Evolutionary conservation across 169 alveolate genomes (phyloP), one percentile per base, ranked within the genome.

Genomic region (Plasmodium fragile): DNA sequence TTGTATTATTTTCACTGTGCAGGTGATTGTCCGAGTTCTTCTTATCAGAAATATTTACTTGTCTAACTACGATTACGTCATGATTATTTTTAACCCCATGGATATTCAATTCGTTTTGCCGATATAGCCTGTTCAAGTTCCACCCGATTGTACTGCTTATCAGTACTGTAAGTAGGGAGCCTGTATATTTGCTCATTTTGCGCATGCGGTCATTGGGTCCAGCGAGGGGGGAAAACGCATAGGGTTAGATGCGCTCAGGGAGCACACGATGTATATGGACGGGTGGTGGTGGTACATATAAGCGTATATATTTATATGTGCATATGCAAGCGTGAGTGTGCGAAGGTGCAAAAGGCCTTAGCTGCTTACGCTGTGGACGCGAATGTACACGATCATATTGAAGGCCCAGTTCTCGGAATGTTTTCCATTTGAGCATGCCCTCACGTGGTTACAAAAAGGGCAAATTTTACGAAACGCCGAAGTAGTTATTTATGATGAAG

Each of bases 51-150:
- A 85, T 85, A 28, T 77, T 85, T 52, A 85, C 41, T 73, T 85
- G 93, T 53, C 93, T 73, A 25, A 85, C 85, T 85, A 85, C 78
- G 41, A 85, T 73, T 73, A 85, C 36, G 30, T 85, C 79, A 53
- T 85, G 84, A 69, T 85, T n/a, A 10, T 85, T 32, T 65, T 28
- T 85, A 32, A 75, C 36, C 32, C 93, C 93, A 18, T 75, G 41
- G 3, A 52, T 22, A n/a, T 41, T 73, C 81, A 85, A 85, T 30
- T 85, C 84, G 80, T 85, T 85, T 55, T 85, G 53, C 25, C 84
- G 39, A 75, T 73, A 85, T 52, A 85, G 43, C 43, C 69, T 49
- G 78, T 85, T 85, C 84, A 85, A 49, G 69, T 75, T 85, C 93
- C 93, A 85, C 80, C 93, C 93, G 10, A 85, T 4, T 7, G 84